Conservation (phyloP, 1,284 basidiomycete species). For the Ceratobasidium sp. region DNA sequence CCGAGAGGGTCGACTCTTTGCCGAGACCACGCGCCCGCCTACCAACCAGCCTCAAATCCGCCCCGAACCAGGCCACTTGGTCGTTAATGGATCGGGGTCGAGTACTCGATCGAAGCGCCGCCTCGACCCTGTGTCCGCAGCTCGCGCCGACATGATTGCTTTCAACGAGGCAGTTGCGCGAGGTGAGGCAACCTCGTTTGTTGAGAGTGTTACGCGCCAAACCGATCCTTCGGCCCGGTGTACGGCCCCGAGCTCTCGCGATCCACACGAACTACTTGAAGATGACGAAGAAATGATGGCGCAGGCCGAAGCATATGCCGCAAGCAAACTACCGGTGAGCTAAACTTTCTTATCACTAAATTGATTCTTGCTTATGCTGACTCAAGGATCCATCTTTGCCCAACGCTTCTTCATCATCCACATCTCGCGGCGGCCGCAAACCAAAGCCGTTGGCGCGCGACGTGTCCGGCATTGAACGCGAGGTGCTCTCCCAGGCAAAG, state of each 20-base stretch:
- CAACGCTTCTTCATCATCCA: no score
- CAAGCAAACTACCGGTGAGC: not conserved
- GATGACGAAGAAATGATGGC: not conserved
- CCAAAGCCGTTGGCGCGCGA: slow-evolving; percentile 32
- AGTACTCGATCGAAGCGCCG: not conserved
- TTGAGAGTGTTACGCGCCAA: not conserved
- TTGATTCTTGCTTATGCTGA: not conserved
- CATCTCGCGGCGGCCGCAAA: slow-evolving; percentile 5
- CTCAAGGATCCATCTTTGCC: no score
- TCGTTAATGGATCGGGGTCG: no score
- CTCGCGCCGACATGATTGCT: slow-evolving; percentile 1
- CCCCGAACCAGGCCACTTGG: not conserved
- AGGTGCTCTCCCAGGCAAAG: slow-evolving; percentile 15
- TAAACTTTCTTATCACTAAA: not conserved
- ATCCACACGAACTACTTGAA: not conserved
- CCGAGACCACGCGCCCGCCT: not conserved
- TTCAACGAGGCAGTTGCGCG: not conserved
- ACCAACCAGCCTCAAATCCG: not conserved
- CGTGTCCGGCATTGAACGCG: not conserved
- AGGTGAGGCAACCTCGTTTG: not conserved
- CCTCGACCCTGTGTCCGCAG: not conserved
- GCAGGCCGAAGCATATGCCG: not conserved
- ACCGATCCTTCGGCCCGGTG: not conserved
- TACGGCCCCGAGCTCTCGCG: not conserved
- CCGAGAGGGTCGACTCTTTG: not conserved